Evolutionary conservation across 768 basidiomycete species (phyloP).

Genomic region (Lepiota brunneoincarnata): DNA sequence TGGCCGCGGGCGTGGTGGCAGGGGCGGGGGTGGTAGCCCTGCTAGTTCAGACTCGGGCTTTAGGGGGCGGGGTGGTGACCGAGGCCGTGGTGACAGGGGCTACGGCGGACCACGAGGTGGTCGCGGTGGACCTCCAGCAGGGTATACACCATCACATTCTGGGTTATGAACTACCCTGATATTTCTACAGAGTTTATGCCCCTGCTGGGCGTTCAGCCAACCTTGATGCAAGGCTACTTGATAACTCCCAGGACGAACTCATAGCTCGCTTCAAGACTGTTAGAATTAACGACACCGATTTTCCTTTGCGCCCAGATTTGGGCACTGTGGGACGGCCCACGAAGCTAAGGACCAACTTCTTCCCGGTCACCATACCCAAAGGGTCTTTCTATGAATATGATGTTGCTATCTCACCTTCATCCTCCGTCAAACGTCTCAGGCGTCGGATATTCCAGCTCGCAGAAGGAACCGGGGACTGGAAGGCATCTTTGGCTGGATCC

Average conservation of each 20-base stretch:
- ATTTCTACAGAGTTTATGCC: constrained; percentile 36
- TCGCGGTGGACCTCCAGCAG: constrained; percentile 29
- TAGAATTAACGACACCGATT: constrained; percentile 29
- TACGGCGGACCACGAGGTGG: constrained; percentile 19
- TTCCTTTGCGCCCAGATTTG: constrained; percentile 60
- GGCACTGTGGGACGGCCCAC: constrained; percentile 48
- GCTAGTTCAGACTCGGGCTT: not conserved
- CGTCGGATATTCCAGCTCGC: constrained; percentile 63
- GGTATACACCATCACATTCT: constrained; percentile 24
- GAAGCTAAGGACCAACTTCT: constrained; percentile 66
- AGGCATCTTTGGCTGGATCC: constrained; percentile 36
- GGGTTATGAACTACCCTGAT: not conserved
- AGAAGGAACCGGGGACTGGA: constrained; percentile 50
- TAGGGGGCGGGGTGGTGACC: constrained; percentile 26
- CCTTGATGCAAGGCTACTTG: constrained; percentile 41
- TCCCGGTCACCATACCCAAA: constrained; percentile 52
- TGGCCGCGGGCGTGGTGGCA: constrained; percentile 7
- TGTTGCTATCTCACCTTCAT: constrained; percentile 51
- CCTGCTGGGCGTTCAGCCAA: constrained; percentile 31
- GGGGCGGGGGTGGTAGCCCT: not conserved
- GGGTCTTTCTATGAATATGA: constrained; percentile 59
- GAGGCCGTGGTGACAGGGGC: constrained; percentile 35
- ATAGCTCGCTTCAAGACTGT: constrained; percentile 33
- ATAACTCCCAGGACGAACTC: constrained; percentile 39
- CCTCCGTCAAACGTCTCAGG: constrained; percentile 50